Evolutionary conservation across 768 basidiomycete species (phyloP).

Genomic region (Naganishia vishniacii): DNA sequence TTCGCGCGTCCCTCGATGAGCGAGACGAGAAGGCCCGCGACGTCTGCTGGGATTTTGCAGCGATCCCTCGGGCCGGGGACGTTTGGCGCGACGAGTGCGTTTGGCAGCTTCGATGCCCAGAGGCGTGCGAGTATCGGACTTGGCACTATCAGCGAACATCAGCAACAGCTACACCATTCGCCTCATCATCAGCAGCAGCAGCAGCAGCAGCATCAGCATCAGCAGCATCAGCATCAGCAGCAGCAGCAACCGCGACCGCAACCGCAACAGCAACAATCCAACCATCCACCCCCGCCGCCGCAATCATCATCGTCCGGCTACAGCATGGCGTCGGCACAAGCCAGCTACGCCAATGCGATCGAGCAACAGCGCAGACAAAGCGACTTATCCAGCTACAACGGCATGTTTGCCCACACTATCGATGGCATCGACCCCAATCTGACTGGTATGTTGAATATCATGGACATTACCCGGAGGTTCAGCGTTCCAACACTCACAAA

Average conservation of each 20-base stretch:
- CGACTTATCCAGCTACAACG: slow-evolving; percentile 20
- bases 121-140: slow-evolving; percentile 17
- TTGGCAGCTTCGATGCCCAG: background rate
- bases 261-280: too few relatives aligned
- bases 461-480: slow-evolving; percentile 15
- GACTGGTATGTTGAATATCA: slow-evolving; percentile 18
- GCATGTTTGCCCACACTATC: slow-evolving; percentile 25
- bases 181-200: background rate
- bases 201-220: background rate
- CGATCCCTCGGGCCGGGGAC: slow-evolving; percentile 11
- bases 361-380: slow-evolving; percentile 15
- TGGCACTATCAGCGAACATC: slow-evolving; percentile 16
- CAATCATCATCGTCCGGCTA: background rate
- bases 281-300: too few relatives aligned
- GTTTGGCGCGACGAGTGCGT: slow-evolving; percentile 12
- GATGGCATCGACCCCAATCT: slow-evolving; percentile 22
- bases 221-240: too few relatives aligned
- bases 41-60: slow-evolving; percentile 42
- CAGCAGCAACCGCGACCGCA: too few relatives aligned
- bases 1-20: slow-evolving; percentile 40
- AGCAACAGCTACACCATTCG: background rate
- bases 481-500: slow-evolving; percentile 21
- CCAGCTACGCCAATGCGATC: background rate
- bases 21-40: slow-evolving; percentile 44
- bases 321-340: slow-evolving; percentile 1